Evolutionary conservation across 371 early-diverging fungal species (phyloP).

Genomic region (Rhizomucor pusillus): DNA sequence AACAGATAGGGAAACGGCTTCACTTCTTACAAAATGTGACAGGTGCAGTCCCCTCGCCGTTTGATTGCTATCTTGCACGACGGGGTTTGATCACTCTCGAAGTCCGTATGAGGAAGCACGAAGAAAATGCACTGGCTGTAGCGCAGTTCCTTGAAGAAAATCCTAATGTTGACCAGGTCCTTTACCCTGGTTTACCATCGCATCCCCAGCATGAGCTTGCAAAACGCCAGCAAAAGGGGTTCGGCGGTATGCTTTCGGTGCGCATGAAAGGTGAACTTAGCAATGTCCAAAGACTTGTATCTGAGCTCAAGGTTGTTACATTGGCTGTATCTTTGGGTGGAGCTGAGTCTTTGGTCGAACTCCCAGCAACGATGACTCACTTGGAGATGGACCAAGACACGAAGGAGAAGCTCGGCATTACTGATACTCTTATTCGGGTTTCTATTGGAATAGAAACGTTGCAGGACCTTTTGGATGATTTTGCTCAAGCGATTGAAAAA

Average conservation of each 20-base stretch:
- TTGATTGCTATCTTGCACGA: constrained; percentile 51
- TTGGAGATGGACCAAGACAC: constrained; percentile 36
- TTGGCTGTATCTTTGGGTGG: constrained; percentile 67
- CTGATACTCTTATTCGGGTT: constrained; percentile 52
- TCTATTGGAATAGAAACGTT: constrained; percentile 65
- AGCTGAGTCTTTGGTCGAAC: constrained; percentile 46
- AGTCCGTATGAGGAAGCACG: constrained; percentile 10
- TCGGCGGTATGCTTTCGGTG: constrained; percentile 29
- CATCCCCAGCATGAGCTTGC: constrained; percentile 12
- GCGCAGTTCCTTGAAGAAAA: constrained; percentile 4
- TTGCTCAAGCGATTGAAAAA: constrained; percentile 23
- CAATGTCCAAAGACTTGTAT: constrained; percentile 4
- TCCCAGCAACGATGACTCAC: constrained; percentile 7
- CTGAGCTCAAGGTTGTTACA: background rate
- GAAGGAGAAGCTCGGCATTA: constrained; percentile 48
- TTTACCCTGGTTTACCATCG: constrained; percentile 8
- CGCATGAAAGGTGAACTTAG: constrained; percentile 23
- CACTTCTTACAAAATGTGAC: constrained; percentile 23
- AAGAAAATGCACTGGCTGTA: constrained; percentile 2
- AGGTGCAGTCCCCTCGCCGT: constrained; percentile 47
- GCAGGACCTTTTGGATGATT: constrained; percentile 62
- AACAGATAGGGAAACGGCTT: constrained; percentile 20
- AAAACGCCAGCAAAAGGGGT: constrained; percentile 4
- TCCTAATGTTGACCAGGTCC: background rate
- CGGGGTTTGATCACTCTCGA: constrained; percentile 29